Base-by-base conservation (phyloP, 805 yeast species). In the Pichia paraexigua region DNA sequence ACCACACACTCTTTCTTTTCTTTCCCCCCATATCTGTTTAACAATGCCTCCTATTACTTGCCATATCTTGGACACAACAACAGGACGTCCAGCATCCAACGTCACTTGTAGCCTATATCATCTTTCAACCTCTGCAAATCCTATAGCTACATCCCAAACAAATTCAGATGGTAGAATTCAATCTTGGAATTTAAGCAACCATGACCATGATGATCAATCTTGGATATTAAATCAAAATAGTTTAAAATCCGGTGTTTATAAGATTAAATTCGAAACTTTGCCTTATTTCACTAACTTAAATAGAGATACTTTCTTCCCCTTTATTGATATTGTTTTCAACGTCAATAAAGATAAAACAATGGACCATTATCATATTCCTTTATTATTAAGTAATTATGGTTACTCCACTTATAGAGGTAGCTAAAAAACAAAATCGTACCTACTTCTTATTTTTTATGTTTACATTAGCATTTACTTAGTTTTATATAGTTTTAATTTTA, bases 331-430 rank as follows among this genome's bases (percentile, higher is more conserved):
- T 41, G 72, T 76, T 0, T 91, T 91, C 63, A 77, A 76, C 30
- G 79, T 91, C 4, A 75, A 75, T 8, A 72, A 74, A 55, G 73
- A 74, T 56, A 85, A 86, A 0, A 83, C 88, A 0, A 88, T 83
- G 53, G 71, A 78, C 40, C 98, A 91, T 65, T 91, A 89, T 67
- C 98, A 91, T 64, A 85, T 91, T 50, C 98, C 98, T 0, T 70
- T 91, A 55, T 74, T 91, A 49, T 71, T 91, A 52, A 82, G 96
- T 43, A 88, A 88, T 63, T 88, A 85, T 68, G 85, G 96, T 35
- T 91, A 90, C 70, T 80, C 95, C 7, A 91, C 97, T 0, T 91
- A 91, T 70, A 77, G 97, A 51, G 98, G 98, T 15, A 62, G 66
- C 24, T 63, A 47, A 53, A 15, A 15, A 10, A n/a, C n/a, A 13